phyloP scores from a whole-genome alignment of 257 asterid genomes.

The Solanum rostratum region DNA sequence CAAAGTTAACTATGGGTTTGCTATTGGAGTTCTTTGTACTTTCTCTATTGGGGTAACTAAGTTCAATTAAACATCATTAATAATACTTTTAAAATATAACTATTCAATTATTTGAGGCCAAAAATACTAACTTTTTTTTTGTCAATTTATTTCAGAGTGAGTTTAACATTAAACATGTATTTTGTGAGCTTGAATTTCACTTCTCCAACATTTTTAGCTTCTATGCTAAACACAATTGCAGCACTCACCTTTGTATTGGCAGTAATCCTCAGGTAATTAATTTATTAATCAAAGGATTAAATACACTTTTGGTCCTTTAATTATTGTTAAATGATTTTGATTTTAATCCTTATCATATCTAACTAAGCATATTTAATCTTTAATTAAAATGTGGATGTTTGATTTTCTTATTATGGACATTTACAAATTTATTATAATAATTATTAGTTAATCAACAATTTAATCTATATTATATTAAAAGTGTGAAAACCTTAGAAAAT shows the following conservation, averaged over 20 bases:
- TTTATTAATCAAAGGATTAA: neutral
- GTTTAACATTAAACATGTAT: conserved; percentile 67
- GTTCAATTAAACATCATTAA: neutral
- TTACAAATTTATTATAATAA: neutral
- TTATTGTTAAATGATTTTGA: neutral
- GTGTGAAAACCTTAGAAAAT: no score
- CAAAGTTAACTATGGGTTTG: conserved; percentile 41
- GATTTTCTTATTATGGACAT: neutral
- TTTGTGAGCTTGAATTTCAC: conserved; percentile 51
- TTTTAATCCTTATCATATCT: neutral
- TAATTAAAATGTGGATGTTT: no score
- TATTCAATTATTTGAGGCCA: neutral
- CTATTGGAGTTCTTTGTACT: conserved; percentile 55
- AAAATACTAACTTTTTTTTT: neutral
- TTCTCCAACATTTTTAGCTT: conserved; percentile 61
- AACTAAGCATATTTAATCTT: neutral
- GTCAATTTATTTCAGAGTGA: conserved; percentile 35
- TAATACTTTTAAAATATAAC: neutral
- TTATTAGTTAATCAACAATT: neutral
- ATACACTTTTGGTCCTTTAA: neutral
- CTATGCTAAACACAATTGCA: conserved; percentile 63
- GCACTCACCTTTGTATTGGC: conserved; percentile 65
- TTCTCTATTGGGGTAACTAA: conserved; percentile 51
- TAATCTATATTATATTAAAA: no score
- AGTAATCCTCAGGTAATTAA: conserved; percentile 48